These are phyloP conservation scores for Lentinula guzmanii DNA, from an alignment of 768 basidiomycete genomes.

Conservation along the genomic window DNA sequence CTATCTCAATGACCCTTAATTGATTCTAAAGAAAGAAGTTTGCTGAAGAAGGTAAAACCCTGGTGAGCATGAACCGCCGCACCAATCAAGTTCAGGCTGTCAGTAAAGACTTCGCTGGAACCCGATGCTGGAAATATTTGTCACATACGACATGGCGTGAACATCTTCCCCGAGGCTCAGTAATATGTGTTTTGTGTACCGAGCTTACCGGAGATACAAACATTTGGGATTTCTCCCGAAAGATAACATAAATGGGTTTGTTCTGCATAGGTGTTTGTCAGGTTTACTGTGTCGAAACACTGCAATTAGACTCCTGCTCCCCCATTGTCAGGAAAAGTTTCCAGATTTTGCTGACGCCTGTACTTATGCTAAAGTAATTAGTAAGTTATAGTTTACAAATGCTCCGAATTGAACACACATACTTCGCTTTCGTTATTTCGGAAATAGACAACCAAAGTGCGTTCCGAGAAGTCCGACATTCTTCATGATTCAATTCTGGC, in stretches of 20 bases:
- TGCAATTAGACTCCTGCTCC: slow-evolving; percentile 19
- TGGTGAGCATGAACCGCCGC: background rate
- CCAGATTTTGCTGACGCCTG: slow-evolving; percentile 74
- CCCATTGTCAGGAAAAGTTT: slow-evolving; percentile 45
- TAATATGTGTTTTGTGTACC: background rate
- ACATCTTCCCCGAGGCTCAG: background rate
- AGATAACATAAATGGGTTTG: background rate
- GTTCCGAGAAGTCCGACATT: slow-evolving; percentile 6
- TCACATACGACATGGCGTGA: background rate
- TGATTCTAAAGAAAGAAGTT: no score
- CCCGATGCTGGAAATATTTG: background rate
- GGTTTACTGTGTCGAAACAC: background rate
- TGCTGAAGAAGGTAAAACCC: background rate
- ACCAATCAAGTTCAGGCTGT: background rate
- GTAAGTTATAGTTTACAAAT: slow-evolving; percentile 6
- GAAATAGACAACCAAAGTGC: slow-evolving; percentile 49
- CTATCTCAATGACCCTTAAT: background rate
- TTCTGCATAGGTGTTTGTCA: background rate
- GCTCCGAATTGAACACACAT: slow-evolving; percentile 22
- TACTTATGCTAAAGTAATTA: slow-evolving; percentile 50
- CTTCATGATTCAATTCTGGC: slow-evolving; percentile 10
- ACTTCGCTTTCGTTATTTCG: slow-evolving; percentile 59
- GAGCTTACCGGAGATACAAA: background rate
- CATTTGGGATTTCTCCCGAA: background rate
- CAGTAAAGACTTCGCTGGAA: background rate